phyloP scores from a whole-genome alignment of 1,284 basidiomycete genomes.

The Ceratobasidium sp. region DNA sequence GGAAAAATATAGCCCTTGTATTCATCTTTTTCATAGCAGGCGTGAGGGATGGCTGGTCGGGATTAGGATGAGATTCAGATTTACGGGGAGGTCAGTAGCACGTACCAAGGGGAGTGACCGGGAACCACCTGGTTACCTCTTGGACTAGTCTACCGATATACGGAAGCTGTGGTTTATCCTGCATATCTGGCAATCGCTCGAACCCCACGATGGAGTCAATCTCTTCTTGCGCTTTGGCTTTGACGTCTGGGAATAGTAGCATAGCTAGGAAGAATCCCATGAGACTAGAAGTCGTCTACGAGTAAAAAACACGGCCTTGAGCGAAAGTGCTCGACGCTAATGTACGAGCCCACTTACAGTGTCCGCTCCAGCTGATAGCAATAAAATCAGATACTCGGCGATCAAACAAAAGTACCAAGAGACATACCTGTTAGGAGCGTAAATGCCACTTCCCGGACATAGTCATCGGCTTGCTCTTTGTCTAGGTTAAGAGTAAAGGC shows the following conservation, averaged over 20 bases:
- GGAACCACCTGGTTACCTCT: constrained; percentile 45
- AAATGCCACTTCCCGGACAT: neutral
- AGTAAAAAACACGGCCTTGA: neutral
- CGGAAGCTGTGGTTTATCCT: constrained; percentile 28
- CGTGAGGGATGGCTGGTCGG: constrained; percentile 55
- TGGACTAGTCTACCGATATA: constrained; percentile 40
- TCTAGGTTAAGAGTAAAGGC: neutral
- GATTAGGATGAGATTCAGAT: constrained; percentile 11
- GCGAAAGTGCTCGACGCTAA: neutral
- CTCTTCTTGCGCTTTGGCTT: constrained; percentile 30
- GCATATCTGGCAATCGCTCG: constrained; percentile 27
- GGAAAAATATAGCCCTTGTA: constrained; percentile 59
- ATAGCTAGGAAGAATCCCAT: constrained; percentile 38
- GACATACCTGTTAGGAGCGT: neutral
- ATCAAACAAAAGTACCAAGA: neutral
- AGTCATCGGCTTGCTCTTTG: neutral
- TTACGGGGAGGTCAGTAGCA: neutral
- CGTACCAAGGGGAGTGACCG: constrained; percentile 22
- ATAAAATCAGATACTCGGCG: neutral
- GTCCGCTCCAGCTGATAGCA: constrained; percentile 5
- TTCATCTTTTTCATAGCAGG: constrained; percentile 55
- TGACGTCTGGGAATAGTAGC: constrained; percentile 44
- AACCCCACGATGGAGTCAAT: constrained; percentile 34
- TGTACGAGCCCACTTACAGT: neutral
- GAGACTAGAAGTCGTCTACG: neutral